Evolutionary conservation across 371 early-diverging fungal genomes (phyloP), one percentile per base, ranked within the genome.

Genomic region (Mortierella sp.): DNA sequence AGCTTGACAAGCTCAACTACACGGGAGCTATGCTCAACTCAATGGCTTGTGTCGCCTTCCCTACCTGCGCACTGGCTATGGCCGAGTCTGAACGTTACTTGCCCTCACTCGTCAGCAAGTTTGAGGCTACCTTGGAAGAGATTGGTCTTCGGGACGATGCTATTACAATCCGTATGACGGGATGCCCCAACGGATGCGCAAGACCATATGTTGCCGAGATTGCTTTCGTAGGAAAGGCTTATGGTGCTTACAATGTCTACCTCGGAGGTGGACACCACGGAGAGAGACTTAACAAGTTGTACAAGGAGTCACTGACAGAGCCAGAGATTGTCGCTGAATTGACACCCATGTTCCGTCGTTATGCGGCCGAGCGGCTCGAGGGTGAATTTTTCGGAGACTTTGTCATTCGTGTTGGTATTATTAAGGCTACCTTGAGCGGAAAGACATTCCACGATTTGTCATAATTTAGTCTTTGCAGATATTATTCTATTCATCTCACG

Each of bases 151-250:
- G 92, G 49, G 88, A 95, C 49, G 95, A 96, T 83, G 94, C 95
- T 60, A 95, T 97, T 77, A 94, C 94, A 28, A 95, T 97, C 75
- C 93, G 97, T 81, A 97, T 97, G 97, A 97, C 97, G 0, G 97
- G 97, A 69, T 97, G 97, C 81, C 97, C 97, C 30, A 97, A 97
- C 85, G 97, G 97, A 72, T 97, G 97, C 78, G 96, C 97, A 24
- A 87, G 97, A 49, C 97, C 97, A 22, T 95, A 95, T 76, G 90
- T 96, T 64, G 96, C 95, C 57, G 97, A 97, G 84, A 93, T 97
- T 77, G 97, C 95, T 1, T 94, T 96, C 74, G 94, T 97, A n/a
- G 97, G 97, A 72, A 97, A 97, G 78, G 97, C 97, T 3, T 94
- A 94, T 26, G 95, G 95, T 35, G 89, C 95, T 3, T 97, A 97